These are phyloP conservation scores for Moelleriella libera DNA, from an alignment of 2,329 filamentous ascomycete genomes.

Conservation along the genomic window DNA sequence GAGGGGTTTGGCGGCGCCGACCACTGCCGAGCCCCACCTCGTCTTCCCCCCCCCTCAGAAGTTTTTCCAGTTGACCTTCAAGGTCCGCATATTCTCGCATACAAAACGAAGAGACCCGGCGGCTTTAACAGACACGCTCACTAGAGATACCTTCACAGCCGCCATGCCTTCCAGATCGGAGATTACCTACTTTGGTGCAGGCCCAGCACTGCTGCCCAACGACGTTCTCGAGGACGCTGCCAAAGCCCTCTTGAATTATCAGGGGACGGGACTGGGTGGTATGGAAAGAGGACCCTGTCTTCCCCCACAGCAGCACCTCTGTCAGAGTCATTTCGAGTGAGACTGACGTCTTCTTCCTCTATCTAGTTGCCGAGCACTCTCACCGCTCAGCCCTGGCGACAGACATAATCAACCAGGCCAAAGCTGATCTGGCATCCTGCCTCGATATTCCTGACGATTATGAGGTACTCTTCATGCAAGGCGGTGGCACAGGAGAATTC, in stretches of 20 bases:
- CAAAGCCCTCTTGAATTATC: constrained; percentile 66
- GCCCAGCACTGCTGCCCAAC: constrained; percentile 76
- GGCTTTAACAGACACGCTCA: neutral
- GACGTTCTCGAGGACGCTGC: constrained; percentile 66
- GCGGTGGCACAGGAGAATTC: constrained; percentile 46
- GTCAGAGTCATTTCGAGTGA: too few relatives aligned
- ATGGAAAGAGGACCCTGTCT: too few relatives aligned
- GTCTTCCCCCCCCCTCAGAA: too few relatives aligned
- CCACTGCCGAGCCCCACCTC: too few relatives aligned
- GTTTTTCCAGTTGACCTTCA: too few relatives aligned
- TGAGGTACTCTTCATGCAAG: constrained; percentile 79
- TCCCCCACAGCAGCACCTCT: too few relatives aligned
- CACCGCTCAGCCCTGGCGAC: constrained; percentile 72
- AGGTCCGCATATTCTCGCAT: too few relatives aligned
- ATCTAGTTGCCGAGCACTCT: constrained; percentile 83
- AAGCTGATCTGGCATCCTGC: constrained; percentile 56
- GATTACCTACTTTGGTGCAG: constrained; percentile 79
- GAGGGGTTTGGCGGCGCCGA: too few relatives aligned
- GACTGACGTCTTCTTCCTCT: too few relatives aligned
- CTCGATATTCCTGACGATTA: constrained; percentile 79
- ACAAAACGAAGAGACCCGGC: too few relatives aligned
- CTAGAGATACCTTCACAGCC: neutral
- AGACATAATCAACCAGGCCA: constrained; percentile 66
- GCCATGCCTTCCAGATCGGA: constrained; percentile 35
- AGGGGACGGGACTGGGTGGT: constrained; percentile 65